Evolutionary conservation across 768 basidiomycete genomes (phyloP), one percentile per base, ranked within the genome.

Genomic region (Tremella yokohamensis): DNA sequence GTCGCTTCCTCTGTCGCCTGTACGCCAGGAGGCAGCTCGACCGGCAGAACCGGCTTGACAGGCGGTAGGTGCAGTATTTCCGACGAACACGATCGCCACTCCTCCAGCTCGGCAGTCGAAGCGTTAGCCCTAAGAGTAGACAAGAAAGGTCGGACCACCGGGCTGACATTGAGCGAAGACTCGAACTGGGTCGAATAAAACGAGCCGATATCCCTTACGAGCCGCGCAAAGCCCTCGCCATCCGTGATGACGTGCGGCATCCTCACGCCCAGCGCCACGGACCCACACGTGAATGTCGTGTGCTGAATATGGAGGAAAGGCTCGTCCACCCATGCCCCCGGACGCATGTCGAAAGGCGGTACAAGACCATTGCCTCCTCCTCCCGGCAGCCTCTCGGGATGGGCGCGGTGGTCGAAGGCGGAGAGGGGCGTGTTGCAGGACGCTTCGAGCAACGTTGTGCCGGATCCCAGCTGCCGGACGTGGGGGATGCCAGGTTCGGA

Each of bases 191-290:
- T 18, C 15, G 37, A 38, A 8, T 68, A 68, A 16, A 64, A 42
- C 52, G 53, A 50, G 4, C 60, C 57, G 49, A 69, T 51, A 58
- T 69, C 60, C n/a, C 64, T 40, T 6, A 54, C 54, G 11, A 69
- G 29, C 40, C 61, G 58, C 40, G 64, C 65, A 60, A 59, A 66
- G 22, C 64, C 64, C n/a, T 56, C 59, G n/a, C 59, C 68, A 39
- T 69, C 68, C n/a, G 48, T 45, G 18, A 65, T 22, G 20, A 42
- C 55, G 49, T 69, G 68, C 18, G 54, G 54, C 34, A 60, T 26
- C 20, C 64, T n/a, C 16, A 69, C 40, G 19, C 68, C 68, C 15
- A 69, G 55, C 22, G 60, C 50, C n/a, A 68, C 66, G 2, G 37
- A 38, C 2, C 63, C 66, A 40, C 66, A 64, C 1, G 56, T 56